Evolutionary conservation across 2,329 filamentous ascomycete genomes (phyloP), one percentile per base, ranked within the genome.

Genomic region (Penicillium decumbens): DNA sequence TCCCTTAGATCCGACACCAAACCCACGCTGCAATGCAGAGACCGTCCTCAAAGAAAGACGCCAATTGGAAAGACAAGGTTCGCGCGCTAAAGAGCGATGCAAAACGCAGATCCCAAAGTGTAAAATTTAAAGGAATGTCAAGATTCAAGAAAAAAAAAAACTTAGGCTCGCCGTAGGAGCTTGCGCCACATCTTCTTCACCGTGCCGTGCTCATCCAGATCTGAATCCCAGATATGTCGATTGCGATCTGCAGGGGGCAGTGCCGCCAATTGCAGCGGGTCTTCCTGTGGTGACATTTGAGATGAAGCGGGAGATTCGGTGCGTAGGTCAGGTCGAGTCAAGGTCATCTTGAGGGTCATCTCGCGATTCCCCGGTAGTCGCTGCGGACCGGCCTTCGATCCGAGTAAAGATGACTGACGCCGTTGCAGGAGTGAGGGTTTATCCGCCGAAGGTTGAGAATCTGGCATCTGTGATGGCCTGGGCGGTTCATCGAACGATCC

Each of bases 341-440:
- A 79, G 0, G 92, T 97, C 90, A 97, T 95, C 42, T 91, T 88
- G 42, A 97, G 73, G 2, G 93, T 97, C 91, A 96, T 96, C 69
- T 97, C 91, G 29, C 91, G 81, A 47, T 82, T 85, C 29, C 79
- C 77, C 0, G 78, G 73, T 2, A 80, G 72, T 4, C 75, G 76
- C 41, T 81, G 79, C 9, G 74, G 70, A 59, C 79, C 73, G 25
- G 65, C 54, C 43, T 75, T 70, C 7, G 65, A 49, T 29, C 51
- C 43, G 6, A 54, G 63, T 47, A 51, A 32, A 25, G 51, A 50
- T 2, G 59, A 53, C 35, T 63, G 54, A 24, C 55, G 56, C 37
- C 49, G 42, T 40, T 55, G 51, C 28, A 45, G 29, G 10, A 53
- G 18, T 15, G 62, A 53, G 39, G 61, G 47, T 27, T 18, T n/a